phyloP scores from a whole-genome alignment of 2,329 filamentous ascomycete species.

The Fusarium vanettenii region DNA sequence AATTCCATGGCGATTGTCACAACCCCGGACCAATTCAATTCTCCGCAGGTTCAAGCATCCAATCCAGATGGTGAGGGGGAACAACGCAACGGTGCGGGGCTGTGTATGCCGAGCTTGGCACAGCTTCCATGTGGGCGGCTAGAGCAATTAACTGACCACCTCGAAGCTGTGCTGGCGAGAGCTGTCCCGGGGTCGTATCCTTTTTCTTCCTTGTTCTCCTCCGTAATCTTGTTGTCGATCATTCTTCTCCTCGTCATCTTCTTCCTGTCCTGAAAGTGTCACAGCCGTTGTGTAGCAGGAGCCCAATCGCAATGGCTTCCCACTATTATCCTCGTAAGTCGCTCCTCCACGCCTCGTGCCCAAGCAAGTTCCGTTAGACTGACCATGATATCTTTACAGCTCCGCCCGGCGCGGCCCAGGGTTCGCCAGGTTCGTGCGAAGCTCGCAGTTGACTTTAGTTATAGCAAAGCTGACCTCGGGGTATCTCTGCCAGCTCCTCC shows the following conservation, averaged over 20 bases:
- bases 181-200: conserved; percentile 13
- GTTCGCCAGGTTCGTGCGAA: conserved; percentile 45
- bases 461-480: conserved; percentile 20
- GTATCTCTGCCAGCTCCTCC: conserved; percentile 33
- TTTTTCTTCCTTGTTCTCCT: conserved; percentile 9
- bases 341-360: conserved; percentile 9
- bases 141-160: conserved; percentile 22
- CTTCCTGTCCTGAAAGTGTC: neutral
- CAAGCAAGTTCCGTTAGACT: conserved; percentile 31
- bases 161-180: conserved; percentile 15
- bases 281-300: neutral
- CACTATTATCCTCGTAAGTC: conserved; percentile 62
- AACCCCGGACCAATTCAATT: neutral
- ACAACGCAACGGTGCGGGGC: conserved; percentile 29
- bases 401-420: conserved; percentile 52
- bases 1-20: neutral
- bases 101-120: conserved; percentile 32
- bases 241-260: neutral
- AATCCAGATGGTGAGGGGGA: conserved; percentile 2
- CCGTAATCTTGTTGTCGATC: neutral
- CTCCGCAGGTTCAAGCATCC: neutral
- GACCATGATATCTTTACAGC: conserved; percentile 47
- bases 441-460: neutral
- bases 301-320: conserved; percentile 51
- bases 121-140: conserved; percentile 28